These are phyloP conservation scores for Pestalotiopsis sp. DNA, from an alignment of 2,329 filamentous ascomycete species.

Conservation along the genomic window DNA sequence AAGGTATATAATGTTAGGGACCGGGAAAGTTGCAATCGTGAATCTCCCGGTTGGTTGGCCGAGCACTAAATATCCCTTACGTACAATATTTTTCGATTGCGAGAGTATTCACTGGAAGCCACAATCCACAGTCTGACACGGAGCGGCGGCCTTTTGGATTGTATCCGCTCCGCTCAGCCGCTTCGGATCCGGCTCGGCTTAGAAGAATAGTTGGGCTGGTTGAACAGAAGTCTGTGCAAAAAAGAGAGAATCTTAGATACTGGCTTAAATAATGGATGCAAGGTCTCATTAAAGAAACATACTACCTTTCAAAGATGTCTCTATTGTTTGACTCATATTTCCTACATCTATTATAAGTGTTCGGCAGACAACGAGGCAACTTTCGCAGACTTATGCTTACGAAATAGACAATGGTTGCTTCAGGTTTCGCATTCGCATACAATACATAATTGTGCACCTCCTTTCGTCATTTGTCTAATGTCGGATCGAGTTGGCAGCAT, in stretches of 20 bases:
- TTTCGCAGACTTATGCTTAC: no score
- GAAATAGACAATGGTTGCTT: neutral
- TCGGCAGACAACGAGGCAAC: no score
- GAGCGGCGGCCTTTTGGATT: neutral
- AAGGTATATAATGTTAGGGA: neutral
- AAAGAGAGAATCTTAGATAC: no score
- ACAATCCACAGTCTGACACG: constrained; percentile 4
- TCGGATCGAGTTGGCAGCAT: neutral
- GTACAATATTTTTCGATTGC: neutral
- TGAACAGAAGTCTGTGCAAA: no score
- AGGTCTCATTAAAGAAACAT: no score
- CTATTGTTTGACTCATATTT: no score
- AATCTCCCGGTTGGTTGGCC: neutral
- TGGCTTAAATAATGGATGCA: no score
- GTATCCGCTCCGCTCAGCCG: neutral
- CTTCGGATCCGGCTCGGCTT: neutral
- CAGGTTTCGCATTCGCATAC: neutral
- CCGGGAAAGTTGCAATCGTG: neutral
- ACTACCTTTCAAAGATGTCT: no score
- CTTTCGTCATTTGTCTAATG: neutral
- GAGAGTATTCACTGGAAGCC: neutral
- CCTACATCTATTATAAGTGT: no score
- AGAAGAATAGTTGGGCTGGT: neutral
- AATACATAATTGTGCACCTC: no score
- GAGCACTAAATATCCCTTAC: no score